phyloP scores from a whole-genome alignment of 2,329 filamentous ascomycete genomes.

The Fusarium sp. region DNA sequence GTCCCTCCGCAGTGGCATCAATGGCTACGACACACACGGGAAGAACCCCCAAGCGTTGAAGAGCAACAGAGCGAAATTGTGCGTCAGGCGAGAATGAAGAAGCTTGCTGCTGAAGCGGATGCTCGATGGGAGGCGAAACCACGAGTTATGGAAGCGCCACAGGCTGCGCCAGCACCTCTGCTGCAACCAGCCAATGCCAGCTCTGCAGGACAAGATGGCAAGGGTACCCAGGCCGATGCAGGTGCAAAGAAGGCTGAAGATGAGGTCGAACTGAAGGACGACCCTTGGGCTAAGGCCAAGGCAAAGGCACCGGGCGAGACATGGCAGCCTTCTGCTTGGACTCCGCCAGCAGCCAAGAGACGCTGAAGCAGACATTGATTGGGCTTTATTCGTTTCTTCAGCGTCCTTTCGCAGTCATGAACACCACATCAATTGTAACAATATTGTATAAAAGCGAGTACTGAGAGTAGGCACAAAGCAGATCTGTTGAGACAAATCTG shows the following conservation, averaged over 20 bases:
- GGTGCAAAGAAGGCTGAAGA: slow-evolving; percentile 11
- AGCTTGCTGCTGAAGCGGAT: slow-evolving; percentile 71
- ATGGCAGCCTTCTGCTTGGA: slow-evolving; percentile 77
- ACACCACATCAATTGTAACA: slow-evolving; percentile 18
- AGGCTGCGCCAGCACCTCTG: slow-evolving; percentile 34
- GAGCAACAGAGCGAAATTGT: slow-evolving; percentile 68
- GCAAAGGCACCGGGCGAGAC: slow-evolving; percentile 65
- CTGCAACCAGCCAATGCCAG: slow-evolving; percentile 22
- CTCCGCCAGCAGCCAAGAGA: slow-evolving; percentile 57
- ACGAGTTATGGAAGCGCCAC: slow-evolving; percentile 57
- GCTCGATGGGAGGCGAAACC: slow-evolving; percentile 72
- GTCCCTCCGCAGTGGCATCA: slow-evolving; percentile 75
- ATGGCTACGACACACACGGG: slow-evolving; percentile 73
- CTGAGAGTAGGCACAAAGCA: neutral
- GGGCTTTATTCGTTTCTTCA: neutral
- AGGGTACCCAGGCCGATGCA: slow-evolving; percentile 8
- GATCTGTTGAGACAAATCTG: neutral
- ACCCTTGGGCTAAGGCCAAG: slow-evolving; percentile 70
- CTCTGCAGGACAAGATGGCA: slow-evolving; percentile 10
- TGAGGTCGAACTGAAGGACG: slow-evolving; percentile 45
- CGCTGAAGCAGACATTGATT: slow-evolving; percentile 26
- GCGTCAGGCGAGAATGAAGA: slow-evolving; percentile 65
- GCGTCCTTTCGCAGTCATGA: neutral
- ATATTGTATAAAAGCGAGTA: slow-evolving; percentile 27
- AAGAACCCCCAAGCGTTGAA: slow-evolving; percentile 63